Evolutionary conservation across 805 yeast genomes (phyloP).

Genomic region (Candida sphagnicola): DNA sequence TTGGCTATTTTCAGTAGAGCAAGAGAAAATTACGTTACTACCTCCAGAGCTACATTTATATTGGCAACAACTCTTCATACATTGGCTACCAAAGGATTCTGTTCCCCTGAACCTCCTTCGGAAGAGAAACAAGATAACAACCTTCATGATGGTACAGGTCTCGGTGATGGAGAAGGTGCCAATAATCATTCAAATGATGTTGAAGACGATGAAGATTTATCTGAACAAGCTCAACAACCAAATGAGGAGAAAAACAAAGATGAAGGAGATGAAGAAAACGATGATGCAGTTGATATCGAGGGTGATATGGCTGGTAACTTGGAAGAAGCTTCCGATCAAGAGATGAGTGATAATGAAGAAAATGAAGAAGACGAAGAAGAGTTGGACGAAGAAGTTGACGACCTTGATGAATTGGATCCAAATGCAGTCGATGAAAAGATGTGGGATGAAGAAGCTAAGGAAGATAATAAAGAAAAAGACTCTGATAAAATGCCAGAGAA

Average conservation of each 20-base stretch:
- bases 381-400: slow-evolving; percentile 84
- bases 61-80: slow-evolving; percentile 53
- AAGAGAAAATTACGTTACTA: slow-evolving; percentile 45
- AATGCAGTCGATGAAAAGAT: slow-evolving; percentile 93
- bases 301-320: slow-evolving; percentile 96
- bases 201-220: slow-evolving; percentile 86
- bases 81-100: slow-evolving; percentile 79
- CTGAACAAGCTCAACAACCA: slow-evolving; percentile 71
- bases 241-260: slow-evolving; percentile 68
- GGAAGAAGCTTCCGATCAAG: slow-evolving; percentile 74
- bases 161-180: slow-evolving; percentile 92
- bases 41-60: slow-evolving; percentile 59
- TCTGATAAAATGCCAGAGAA: slow-evolving; percentile 66
- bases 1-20: slow-evolving; percentile 40
- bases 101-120: slow-evolving; percentile 79
- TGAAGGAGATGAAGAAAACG: slow-evolving; percentile 65
- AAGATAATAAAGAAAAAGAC: slow-evolving; percentile 75
- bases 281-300: slow-evolving; percentile 89
- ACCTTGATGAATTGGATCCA: slow-evolving; percentile 86
- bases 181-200: slow-evolving; percentile 76
- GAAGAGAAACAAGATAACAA: slow-evolving; percentile 59
- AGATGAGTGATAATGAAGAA: slow-evolving; percentile 49
- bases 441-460: slow-evolving; percentile 94
- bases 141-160: slow-evolving; percentile 81
- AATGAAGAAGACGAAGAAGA: slow-evolving; percentile 57